Conservation (phyloP, 73 alveolate species). For the Stentor roeselii region DNA sequence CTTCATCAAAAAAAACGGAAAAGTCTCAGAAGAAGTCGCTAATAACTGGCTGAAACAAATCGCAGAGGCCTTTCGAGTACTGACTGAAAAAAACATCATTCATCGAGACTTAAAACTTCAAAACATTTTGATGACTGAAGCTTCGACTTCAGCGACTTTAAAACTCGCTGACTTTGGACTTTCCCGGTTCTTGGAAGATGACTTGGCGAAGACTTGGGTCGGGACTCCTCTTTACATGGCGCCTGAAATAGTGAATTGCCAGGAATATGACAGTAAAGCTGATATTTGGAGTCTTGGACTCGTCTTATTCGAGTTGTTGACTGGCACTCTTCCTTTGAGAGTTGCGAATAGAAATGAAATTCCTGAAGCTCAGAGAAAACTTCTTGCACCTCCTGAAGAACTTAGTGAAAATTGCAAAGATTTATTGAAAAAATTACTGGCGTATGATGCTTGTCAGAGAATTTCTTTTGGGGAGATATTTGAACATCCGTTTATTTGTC, state of each 20-base stretch:
- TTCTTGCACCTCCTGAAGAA: slow-evolving; percentile 34
- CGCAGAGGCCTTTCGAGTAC: slow-evolving; percentile 61
- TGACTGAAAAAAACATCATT: slow-evolving; percentile 50
- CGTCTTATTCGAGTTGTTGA: slow-evolving; percentile 52
- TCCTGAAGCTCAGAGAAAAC: slow-evolving; percentile 27
- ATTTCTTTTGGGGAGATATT: slow-evolving; percentile 50
- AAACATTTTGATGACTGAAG: slow-evolving; percentile 50
- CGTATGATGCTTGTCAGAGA: slow-evolving; percentile 42
- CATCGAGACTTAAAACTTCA: slow-evolving; percentile 62
- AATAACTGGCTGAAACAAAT: slow-evolving; percentile 60
- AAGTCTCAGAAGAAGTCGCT: slow-evolving; percentile 69
- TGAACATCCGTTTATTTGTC: slow-evolving; percentile 54
- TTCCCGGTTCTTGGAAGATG: slow-evolving; percentile 38
- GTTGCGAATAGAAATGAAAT: slow-evolving; percentile 34
- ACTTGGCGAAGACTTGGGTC: slow-evolving; percentile 49
- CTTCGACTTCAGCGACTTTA: slow-evolving; percentile 32
- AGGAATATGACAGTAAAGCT: slow-evolving; percentile 51
- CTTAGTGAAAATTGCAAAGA: slow-evolving; percentile 36
- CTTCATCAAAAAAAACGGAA: slow-evolving; percentile 28
- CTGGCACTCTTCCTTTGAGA: slow-evolving; percentile 57
- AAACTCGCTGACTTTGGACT: slow-evolving; percentile 71
- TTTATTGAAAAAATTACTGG: slow-evolving; percentile 33
- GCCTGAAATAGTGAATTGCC: slow-evolving; percentile 51
- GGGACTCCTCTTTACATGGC: slow-evolving; percentile 82
- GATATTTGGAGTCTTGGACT: slow-evolving; percentile 68